A percentile compares a stretch with the other conserved stretches of the same genome.
phyloP scores from a whole-genome alignment of 1,139 yeast species.

The Kurtzmaniella quercitrusa region DNA sequence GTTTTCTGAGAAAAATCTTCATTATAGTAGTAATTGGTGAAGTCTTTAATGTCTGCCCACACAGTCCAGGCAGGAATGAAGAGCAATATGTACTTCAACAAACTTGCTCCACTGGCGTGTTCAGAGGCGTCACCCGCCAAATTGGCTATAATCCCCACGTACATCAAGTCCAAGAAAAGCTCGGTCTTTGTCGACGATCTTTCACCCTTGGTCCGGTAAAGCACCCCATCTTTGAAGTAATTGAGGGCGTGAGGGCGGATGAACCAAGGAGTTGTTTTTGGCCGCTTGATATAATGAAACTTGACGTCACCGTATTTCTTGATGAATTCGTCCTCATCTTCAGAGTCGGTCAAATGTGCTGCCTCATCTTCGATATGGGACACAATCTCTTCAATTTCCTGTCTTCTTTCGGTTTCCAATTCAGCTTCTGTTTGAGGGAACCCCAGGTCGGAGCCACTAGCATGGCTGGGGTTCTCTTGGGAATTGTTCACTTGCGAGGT shows the following conservation, averaged over 20 bases:
- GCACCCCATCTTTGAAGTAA: constrained; percentile 54
- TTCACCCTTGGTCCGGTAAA: constrained; percentile 55
- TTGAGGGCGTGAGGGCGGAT: constrained; percentile 58
- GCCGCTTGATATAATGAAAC: constrained; percentile 45
- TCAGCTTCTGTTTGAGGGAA: not conserved
- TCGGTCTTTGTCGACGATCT: constrained; percentile 50
- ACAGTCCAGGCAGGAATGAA: constrained; percentile 60
- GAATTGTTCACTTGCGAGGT: not conserved
- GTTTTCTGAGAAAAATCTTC: constrained; percentile 56
- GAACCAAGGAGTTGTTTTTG: constrained; percentile 41
- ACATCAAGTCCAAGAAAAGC: constrained; percentile 57
- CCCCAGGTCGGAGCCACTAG: not conserved
- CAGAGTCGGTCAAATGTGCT: constrained; percentile 25
- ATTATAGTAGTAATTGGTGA: constrained; percentile 60
- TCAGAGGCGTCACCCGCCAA: constrained; percentile 54
- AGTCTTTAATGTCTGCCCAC: constrained; percentile 63
- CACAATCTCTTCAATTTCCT: not conserved
- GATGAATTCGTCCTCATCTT: constrained; percentile 45
- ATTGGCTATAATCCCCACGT: constrained; percentile 62
- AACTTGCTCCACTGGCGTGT: constrained; percentile 43
- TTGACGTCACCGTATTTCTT: constrained; percentile 47
- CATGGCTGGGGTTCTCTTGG: not conserved
- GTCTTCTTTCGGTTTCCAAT: not conserved
- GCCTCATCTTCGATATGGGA: constrained; percentile 5
- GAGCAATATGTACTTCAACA: constrained; percentile 46